Percentiles rank a stretch among this genome's conserved stretches.
These are phyloP conservation scores for Phymatotrichopsis omnivora DNA, from an alignment of 2,329 filamentous ascomycete species.

Conservation along the genomic window DNA sequence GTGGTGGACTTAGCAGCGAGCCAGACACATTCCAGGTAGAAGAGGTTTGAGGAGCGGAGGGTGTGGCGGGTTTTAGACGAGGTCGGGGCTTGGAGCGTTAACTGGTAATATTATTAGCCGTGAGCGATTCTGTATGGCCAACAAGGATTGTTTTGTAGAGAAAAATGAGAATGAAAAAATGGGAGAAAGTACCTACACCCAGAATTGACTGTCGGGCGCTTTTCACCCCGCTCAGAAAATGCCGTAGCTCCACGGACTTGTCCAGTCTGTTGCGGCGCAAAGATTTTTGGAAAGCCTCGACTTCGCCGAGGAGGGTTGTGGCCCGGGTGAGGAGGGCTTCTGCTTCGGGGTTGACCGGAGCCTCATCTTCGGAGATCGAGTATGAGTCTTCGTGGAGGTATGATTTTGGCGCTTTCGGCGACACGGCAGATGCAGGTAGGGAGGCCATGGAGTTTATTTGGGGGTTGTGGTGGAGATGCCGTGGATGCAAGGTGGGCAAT, in stretches of 20 bases:
- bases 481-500: too few species aligned
- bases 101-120: conserved; percentile 19
- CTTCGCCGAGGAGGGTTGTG: conserved; percentile 27
- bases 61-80: conserved; percentile 42
- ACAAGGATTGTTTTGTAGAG: conserved; percentile 7
- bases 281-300: conserved; percentile 28
- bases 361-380: conserved; percentile 3
- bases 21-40: conserved; percentile 57
- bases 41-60: conserved; percentile 54
- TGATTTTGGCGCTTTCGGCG: too few species aligned
- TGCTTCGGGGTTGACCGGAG: conserved; percentile 26
- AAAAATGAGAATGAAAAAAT: neutral
- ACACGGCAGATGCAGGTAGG: too few species aligned
- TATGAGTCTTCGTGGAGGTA: too few species aligned
- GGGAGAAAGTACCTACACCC: neutral
- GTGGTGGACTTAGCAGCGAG: conserved; percentile 47
- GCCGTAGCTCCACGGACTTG: conserved; percentile 42
- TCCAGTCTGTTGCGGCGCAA: conserved; percentile 31
- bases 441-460: too few species aligned
- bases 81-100: conserved; percentile 21
- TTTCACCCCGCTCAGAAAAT: conserved; percentile 41
- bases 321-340: conserved; percentile 33
- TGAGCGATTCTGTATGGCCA: conserved; percentile 29
- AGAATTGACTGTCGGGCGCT: conserved; percentile 40
- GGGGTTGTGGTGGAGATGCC: too few species aligned